These are phyloP conservation scores for Trichoderma hamatum DNA, from an alignment of 2,329 filamentous ascomycete genomes.

Conservation along the genomic window DNA sequence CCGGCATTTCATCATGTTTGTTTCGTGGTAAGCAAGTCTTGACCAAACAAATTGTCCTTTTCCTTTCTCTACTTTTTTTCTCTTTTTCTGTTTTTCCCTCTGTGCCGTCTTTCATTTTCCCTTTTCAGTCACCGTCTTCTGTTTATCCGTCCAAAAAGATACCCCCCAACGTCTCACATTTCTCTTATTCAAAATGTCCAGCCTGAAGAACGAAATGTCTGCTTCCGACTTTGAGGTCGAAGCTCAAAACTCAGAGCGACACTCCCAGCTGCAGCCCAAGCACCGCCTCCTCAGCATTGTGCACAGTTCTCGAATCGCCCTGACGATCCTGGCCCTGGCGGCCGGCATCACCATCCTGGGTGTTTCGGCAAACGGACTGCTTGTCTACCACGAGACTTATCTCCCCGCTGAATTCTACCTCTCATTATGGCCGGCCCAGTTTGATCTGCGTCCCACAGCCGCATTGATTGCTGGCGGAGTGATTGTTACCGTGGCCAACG, in stretches of 20 bases:
- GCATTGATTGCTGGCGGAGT: constrained; percentile 57
- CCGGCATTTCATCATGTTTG: not conserved
- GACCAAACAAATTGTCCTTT: constrained; percentile 9
- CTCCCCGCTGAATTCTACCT: constrained; percentile 52
- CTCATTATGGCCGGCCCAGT: constrained; percentile 60
- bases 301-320: constrained; percentile 50
- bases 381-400: constrained; percentile 59
- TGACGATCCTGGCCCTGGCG: constrained; percentile 55
- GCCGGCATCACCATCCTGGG: constrained; percentile 57
- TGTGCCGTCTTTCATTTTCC: not conserved
- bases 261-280: constrained; percentile 44
- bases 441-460: constrained; percentile 60
- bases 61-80: not conserved
- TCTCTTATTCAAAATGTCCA: constrained; percentile 33
- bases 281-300: constrained; percentile 45
- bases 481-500: constrained; percentile 53
- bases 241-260: constrained; percentile 41
- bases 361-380: constrained; percentile 56
- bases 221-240: constrained; percentile 56
- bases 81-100: not conserved
- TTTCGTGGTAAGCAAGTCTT: constrained; percentile 7
- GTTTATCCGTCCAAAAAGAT: not conserved
- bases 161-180: not conserved
- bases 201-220: constrained; percentile 46
- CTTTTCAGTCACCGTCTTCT: constrained; percentile 1